Evolutionary conservation across 805 yeast species (phyloP).

Genomic region (Torulaspora delbrueckii): DNA sequence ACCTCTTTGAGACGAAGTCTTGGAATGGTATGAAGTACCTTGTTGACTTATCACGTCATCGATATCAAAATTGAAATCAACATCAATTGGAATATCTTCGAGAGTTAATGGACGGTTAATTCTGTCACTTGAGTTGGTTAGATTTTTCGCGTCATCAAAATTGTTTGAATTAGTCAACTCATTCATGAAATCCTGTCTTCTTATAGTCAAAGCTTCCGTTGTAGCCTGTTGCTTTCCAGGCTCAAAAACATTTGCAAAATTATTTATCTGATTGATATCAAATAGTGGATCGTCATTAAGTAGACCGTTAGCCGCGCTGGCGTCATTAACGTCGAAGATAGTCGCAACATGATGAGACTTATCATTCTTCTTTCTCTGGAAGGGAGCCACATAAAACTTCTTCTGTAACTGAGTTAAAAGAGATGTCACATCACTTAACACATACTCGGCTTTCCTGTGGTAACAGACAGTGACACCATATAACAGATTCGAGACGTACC

Average conservation of each 20-base stretch:
- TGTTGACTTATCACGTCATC: conserved; percentile 30
- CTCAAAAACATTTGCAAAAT: conserved; percentile 11
- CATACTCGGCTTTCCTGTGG: conserved; percentile 30
- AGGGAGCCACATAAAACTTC: conserved; percentile 6
- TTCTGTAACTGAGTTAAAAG: conserved; percentile 24
- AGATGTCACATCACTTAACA: conserved; percentile 26
- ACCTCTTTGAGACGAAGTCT: conserved; percentile 7
- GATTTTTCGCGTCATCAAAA: conserved; percentile 7
- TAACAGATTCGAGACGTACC: conserved; percentile 28
- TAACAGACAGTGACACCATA: conserved; percentile 35
- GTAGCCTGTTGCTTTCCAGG: conserved; percentile 2
- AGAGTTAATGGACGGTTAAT: conserved; percentile 10
- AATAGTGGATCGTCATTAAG: conserved; percentile 28
- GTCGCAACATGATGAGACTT: conserved; percentile 3
- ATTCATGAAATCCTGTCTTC: conserved; percentile 22
- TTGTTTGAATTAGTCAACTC: conserved; percentile 24
- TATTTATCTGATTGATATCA: conserved; percentile 22
- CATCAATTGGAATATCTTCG: conserved; percentile 25
- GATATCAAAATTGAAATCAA: conserved; percentile 29
- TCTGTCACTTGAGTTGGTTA: not conserved
- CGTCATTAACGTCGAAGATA: conserved; percentile 4
- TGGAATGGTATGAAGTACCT: conserved; percentile 18
- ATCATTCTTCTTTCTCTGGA: conserved; percentile 1
- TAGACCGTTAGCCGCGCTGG: conserved; percentile 8
- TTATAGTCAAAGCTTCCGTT: conserved; percentile 15